phyloP scores from a whole-genome alignment of 1,284 basidiomycete genomes.

The Malassezia japonica region DNA sequence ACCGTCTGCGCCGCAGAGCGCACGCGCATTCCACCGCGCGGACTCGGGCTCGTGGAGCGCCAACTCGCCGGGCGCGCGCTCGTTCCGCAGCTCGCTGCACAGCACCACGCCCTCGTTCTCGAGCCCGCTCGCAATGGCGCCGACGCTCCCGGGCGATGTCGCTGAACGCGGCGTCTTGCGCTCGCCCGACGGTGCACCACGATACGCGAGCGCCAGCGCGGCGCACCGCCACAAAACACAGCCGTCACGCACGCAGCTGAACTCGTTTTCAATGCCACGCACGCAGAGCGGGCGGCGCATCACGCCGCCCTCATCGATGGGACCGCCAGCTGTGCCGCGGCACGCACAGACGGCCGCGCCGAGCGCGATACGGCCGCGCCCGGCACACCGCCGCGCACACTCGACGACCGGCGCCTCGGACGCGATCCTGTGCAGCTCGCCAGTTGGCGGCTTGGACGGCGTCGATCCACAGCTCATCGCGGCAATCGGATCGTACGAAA shows the following conservation, averaged over 20 bases:
- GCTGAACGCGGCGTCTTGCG: neutral
- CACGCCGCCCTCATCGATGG: slow-evolving; percentile 9
- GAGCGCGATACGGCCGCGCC: neutral
- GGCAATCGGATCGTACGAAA: slow-evolving; percentile 27
- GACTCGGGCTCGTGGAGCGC: neutral
- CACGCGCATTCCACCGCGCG: neutral
- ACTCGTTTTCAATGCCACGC: neutral
- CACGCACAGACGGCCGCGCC: slow-evolving; percentile 1
- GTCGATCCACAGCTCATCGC: slow-evolving; percentile 44
- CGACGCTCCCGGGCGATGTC: slow-evolving; percentile 33
- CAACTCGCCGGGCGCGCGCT: neutral
- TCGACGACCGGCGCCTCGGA: slow-evolving; percentile 35
- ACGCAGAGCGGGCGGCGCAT: neutral
- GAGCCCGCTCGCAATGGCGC: slow-evolving; percentile 41
- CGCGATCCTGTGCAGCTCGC: slow-evolving; percentile 27
- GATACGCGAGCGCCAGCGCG: neutral
- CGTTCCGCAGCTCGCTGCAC: neutral
- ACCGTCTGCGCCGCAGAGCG: neutral
- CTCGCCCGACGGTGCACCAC: too few species aligned
- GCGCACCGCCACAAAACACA: neutral
- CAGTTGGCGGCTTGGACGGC: slow-evolving; percentile 44
- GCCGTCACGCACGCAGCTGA: neutral
- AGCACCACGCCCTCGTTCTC: slow-evolving; percentile 39
- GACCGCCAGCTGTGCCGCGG: slow-evolving; percentile 15
- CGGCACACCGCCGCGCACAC: slow-evolving; percentile 35